Conservation (phyloP, 1,139 yeast species). For the Hansenula anomala region DNA sequence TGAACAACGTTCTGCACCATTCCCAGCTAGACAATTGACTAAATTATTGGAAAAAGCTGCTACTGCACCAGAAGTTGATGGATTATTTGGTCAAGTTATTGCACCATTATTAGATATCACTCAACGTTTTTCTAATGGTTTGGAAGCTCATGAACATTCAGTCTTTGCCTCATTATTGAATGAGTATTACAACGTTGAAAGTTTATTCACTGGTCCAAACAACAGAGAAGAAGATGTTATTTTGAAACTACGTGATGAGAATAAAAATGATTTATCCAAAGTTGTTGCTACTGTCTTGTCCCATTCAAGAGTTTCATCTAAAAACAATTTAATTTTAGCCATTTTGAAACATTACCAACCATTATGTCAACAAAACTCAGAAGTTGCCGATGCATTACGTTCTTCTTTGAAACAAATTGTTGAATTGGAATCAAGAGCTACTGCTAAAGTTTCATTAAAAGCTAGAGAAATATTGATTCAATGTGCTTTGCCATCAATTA, state of each 20-base stretch:
- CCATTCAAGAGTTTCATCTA: constrained; percentile 90
- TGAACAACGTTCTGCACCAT: constrained; percentile 66
- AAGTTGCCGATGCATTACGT: constrained; percentile 66
- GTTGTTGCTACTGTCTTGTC: constrained; percentile 76
- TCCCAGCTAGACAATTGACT: constrained; percentile 86
- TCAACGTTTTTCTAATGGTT: constrained; percentile 64
- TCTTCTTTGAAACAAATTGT: constrained; percentile 72
- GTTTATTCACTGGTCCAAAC: constrained; percentile 68
- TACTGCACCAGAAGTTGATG: constrained; percentile 40
- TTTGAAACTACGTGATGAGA: constrained; percentile 79
- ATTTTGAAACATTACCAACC: constrained; percentile 81
- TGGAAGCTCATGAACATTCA: constrained; percentile 76
- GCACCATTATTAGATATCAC: constrained; percentile 75
- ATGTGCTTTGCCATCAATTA: constrained; percentile 92
- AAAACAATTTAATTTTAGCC: constrained; percentile 84
- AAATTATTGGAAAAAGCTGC: constrained; percentile 42
- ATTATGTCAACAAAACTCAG: constrained; percentile 58
- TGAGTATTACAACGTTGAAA: constrained; percentile 74
- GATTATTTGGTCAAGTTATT: constrained; percentile 49
- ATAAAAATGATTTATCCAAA: constrained; percentile 67
- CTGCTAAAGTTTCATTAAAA: constrained; percentile 92
- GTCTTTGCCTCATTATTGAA: constrained; percentile 67
- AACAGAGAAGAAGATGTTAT: constrained; percentile 84
- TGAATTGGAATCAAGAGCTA: constrained; percentile 81
- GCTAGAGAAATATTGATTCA: constrained; percentile 95